Evolutionary conservation across 306 rosid species (phyloP).

Genomic region (Cicer chorassanicum): DNA sequence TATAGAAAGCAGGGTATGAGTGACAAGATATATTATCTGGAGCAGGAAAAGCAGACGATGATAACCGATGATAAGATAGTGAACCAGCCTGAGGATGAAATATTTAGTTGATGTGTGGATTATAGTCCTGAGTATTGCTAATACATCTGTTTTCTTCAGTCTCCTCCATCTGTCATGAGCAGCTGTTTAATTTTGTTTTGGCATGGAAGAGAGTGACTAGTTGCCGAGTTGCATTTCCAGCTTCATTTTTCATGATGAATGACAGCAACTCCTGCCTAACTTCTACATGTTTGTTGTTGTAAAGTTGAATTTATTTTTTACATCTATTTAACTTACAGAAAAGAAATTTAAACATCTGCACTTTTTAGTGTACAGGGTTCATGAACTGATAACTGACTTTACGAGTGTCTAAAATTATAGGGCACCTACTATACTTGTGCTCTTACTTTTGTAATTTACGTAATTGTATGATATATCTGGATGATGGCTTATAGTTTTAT

Average conservation of each 20-base stretch:
- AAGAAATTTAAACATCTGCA: constrained; percentile 9
- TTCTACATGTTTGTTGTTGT: constrained; percentile 21
- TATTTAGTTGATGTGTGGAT: constrained; percentile 36
- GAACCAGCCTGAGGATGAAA: constrained; percentile 38
- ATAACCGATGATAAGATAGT: constrained; percentile 38
- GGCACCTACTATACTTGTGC: neutral
- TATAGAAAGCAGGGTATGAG: constrained; percentile 85
- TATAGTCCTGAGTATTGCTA: constrained; percentile 38
- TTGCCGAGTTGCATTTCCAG: constrained; percentile 40
- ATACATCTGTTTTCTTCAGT: constrained; percentile 38
- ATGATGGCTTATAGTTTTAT: neutral
- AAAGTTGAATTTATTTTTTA: constrained; percentile 31
- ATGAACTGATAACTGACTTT: constrained; percentile 37
- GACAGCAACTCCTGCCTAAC: constrained; percentile 38
- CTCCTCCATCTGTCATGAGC: constrained; percentile 38
- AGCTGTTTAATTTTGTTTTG: constrained; percentile 36
- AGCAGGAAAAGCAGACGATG: constrained; percentile 61
- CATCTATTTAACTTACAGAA: constrained; percentile 17
- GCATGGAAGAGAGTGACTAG: constrained; percentile 31
- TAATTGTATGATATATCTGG: constrained; percentile 16
- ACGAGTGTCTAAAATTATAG: neutral
- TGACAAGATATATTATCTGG: constrained; percentile 83
- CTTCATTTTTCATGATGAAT: constrained; percentile 42
- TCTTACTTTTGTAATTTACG: neutral
- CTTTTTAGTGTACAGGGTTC: constrained; percentile 32